Conservation (phyloP, 805 yeast genomes). For the Candida vaughaniae region DNA sequence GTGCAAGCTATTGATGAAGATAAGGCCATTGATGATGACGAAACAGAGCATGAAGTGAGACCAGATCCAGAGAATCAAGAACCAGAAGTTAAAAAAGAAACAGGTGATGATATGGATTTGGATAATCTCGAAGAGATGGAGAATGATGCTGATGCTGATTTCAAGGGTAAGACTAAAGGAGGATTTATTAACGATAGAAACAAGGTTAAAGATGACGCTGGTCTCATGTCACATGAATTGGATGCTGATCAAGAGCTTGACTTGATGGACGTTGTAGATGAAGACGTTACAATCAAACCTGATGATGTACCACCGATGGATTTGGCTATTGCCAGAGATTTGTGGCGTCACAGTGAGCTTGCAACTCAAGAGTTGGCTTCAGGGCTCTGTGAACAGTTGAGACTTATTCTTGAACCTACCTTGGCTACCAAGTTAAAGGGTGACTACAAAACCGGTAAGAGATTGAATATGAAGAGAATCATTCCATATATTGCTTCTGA, state of each 20-base stretch:
- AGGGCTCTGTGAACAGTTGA: slow-evolving; percentile 84
- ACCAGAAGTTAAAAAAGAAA: slow-evolving; percentile 27
- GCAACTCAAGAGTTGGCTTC: slow-evolving; percentile 88
- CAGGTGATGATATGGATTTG: slow-evolving; percentile 29
- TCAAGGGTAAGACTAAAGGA: slow-evolving; percentile 49
- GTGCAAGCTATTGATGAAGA: slow-evolving; percentile 74
- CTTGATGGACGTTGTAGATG: slow-evolving; percentile 18
- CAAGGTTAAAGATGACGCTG: slow-evolving; percentile 28
- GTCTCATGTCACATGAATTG: slow-evolving; percentile 19
- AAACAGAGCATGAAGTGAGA: slow-evolving; percentile 19
- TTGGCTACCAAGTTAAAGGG: slow-evolving; percentile 93
- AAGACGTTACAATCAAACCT: slow-evolving; percentile 17
- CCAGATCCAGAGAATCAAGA: slow-evolving; percentile 24
- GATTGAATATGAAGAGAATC: slow-evolving; percentile 95
- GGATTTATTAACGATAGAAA: slow-evolving; percentile 51
- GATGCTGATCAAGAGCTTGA: slow-evolving; percentile 17
- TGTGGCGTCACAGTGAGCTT: slow-evolving; percentile 82
- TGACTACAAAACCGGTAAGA: slow-evolving; percentile 95
- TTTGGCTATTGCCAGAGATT: slow-evolving; percentile 64
- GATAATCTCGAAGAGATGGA: slow-evolving; percentile 29
- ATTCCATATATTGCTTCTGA: slow-evolving; percentile 97
- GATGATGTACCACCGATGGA: slow-evolving; percentile 44
- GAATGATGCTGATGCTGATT: slow-evolving; percentile 41
- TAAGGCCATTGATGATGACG: slow-evolving; percentile 76
- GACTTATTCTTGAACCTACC: slow-evolving; percentile 93